Evolutionary conservation across 306 rosid genomes (phyloP).

Genomic region (Quercus wislizeni): DNA sequence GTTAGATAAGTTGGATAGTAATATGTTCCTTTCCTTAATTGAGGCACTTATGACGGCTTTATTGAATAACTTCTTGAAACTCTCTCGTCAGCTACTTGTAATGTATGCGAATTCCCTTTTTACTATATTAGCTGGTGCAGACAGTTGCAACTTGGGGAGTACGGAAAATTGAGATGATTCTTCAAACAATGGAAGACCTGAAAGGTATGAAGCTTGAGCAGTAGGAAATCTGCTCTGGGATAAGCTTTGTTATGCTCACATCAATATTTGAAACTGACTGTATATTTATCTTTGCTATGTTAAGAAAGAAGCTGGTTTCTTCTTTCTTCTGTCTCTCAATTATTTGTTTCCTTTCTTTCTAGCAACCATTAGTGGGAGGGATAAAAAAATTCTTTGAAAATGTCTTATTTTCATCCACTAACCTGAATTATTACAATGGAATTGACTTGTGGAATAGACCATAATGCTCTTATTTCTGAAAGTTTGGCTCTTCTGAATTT

Average conservation of each 20-base stretch:
- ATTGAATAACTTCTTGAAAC: not conserved
- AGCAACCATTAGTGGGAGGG: too few species aligned
- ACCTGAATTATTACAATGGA: not conserved
- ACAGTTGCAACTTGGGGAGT: constrained; percentile 17
- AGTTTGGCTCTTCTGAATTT: not conserved
- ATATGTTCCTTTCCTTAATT: constrained; percentile 6
- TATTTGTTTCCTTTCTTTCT: not conserved
- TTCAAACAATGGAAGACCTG: constrained; percentile 1
- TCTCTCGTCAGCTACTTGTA: not conserved
- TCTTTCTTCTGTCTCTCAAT: not conserved
- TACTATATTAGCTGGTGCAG: constrained; percentile 6
- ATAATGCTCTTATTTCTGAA: not conserved
- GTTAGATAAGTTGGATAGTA: constrained; percentile 2
- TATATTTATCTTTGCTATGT: not conserved
- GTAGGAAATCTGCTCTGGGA: not conserved
- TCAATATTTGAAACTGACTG: not conserved
- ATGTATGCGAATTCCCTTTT: not conserved
- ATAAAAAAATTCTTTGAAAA: too few species aligned
- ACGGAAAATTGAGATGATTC: constrained; percentile 5
- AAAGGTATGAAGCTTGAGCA: not conserved
- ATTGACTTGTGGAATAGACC: not conserved
- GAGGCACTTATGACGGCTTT: constrained; percentile 6
- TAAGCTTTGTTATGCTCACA: not conserved
- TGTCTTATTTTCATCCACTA: not conserved
- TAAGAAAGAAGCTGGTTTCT: not conserved